These are phyloP conservation scores for Debaryomyces sp. DNA, from an alignment of 1,139 yeast genomes.

Conservation along the genomic window DNA sequence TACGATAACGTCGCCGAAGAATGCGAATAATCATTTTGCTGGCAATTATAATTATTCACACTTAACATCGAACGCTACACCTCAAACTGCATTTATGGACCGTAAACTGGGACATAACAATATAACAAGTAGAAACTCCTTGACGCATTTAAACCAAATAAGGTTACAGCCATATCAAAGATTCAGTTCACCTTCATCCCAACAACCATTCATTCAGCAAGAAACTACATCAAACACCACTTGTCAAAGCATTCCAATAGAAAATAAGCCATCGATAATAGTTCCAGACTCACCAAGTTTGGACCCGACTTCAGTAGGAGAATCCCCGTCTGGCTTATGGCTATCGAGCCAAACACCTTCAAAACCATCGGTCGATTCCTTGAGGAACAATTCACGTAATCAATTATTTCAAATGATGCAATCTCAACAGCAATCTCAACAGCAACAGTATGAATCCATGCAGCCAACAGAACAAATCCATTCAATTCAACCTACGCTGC, in stretches of 20 bases:
- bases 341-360: conserved; percentile 58
- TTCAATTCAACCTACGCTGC: conserved; percentile 4
- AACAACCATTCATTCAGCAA: conserved; percentile 10
- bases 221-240: conserved; percentile 18
- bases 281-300: conserved; percentile 56
- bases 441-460: not conserved
- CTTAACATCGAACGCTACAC: conserved; percentile 8
- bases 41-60: conserved; percentile 7
- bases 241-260: conserved; percentile 34
- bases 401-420: conserved; percentile 22
- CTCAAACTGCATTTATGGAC: conserved; percentile 18
- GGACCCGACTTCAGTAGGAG: conserved; percentile 55
- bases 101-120: conserved; percentile 27
- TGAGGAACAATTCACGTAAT: conserved; percentile 19
- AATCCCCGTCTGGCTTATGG: conserved; percentile 60
- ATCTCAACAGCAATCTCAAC: conserved; percentile 6
- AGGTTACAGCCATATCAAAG: conserved; percentile 42
- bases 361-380: conserved; percentile 27
- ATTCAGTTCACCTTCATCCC: conserved; percentile 34
- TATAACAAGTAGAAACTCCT: conserved; percentile 32
- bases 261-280: conserved; percentile 12
- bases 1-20: conserved; percentile 7
- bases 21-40: conserved; percentile 7
- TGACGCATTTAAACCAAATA: conserved; percentile 34
- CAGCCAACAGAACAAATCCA: not conserved